Conservation (phyloP, 352 stramenopile genomes). For the Pythium myriotylum region DNA sequence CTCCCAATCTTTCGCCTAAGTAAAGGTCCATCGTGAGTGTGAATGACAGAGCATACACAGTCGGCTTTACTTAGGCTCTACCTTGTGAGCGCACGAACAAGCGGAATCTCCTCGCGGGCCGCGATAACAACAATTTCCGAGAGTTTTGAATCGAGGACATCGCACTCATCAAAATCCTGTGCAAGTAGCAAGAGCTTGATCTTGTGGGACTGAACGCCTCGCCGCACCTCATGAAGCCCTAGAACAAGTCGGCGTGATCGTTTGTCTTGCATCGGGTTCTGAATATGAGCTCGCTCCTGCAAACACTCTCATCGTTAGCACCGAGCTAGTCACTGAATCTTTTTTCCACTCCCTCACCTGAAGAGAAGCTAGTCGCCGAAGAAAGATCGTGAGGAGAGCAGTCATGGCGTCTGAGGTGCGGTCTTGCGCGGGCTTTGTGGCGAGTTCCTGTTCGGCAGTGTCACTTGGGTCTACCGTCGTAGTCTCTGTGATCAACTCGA, state of each 20-base stretch:
- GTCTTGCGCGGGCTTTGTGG: too few species aligned
- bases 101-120: conserved; percentile 40
- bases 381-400: conserved; percentile 28
- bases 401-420: conserved; percentile 19
- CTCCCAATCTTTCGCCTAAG: conserved; percentile 92
- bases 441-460: too few species aligned
- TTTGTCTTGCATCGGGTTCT: conserved; percentile 69
- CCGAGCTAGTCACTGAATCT: too few species aligned
- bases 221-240: conserved; percentile 90
- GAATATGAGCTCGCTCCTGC: conserved; percentile 69
- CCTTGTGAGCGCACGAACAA: conserved; percentile 52
- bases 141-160: conserved; percentile 81
- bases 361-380: conserved; percentile 38
- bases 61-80: conserved; percentile 6
- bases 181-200: conserved; percentile 88
- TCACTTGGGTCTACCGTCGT: too few species aligned
- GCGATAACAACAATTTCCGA: conserved; percentile 82
- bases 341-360: too few species aligned
- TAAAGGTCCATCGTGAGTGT: conserved; percentile 40
- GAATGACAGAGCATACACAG: background rate
- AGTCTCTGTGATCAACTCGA: too few species aligned
- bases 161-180: conserved; percentile 86
- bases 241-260: conserved; percentile 85
- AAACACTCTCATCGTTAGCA: background rate
- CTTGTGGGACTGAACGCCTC: conserved; percentile 85